Percentiles rank a stretch among this genome's conserved stretches.
phyloP scores from a whole-genome alignment of 495 filamentous ascomycete species.

The Aspergillus mulundensis region DNA sequence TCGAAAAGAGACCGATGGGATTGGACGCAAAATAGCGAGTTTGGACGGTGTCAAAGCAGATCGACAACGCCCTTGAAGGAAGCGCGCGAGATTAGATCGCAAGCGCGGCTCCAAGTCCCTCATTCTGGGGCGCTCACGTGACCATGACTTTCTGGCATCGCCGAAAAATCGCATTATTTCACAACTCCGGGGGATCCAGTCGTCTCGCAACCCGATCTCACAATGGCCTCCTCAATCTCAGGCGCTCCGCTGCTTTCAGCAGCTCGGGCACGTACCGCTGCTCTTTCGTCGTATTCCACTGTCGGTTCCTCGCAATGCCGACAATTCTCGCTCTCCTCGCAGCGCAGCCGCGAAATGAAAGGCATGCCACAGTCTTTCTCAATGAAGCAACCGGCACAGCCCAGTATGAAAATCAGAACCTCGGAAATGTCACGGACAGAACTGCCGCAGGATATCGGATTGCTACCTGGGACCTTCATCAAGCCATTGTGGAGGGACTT shows the following conservation, averaged over 20 bases:
- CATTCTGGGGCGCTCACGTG: slow-evolving; percentile 13
- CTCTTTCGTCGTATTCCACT: slow-evolving; percentile 13
- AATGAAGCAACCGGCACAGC: slow-evolving; percentile 29
- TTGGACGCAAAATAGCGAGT: not conserved
- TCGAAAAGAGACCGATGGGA: not conserved
- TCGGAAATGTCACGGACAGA: slow-evolving; percentile 23
- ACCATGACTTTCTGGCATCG: slow-evolving; percentile 9
- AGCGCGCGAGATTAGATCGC: not conserved
- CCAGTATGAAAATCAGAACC: slow-evolving; percentile 36
- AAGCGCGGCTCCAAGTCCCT: not conserved
- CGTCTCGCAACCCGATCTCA: slow-evolving; percentile 7
- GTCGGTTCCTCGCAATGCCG: slow-evolving; percentile 28
- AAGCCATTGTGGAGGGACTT: slow-evolving; percentile 53
- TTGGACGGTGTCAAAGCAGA: not conserved
- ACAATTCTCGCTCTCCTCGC: slow-evolving; percentile 32
- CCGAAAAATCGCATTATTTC: slow-evolving; percentile 7
- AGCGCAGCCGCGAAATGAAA: slow-evolving; percentile 23
- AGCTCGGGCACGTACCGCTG: slow-evolving; percentile 12
- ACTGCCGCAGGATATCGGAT: slow-evolving; percentile 49
- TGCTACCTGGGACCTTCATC: slow-evolving; percentile 56
- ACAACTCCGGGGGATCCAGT: not conserved
- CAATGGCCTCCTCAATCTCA: slow-evolving; percentile 38
- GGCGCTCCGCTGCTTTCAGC: slow-evolving; percentile 21
- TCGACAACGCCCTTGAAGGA: slow-evolving; percentile 7
- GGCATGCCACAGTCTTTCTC: slow-evolving; percentile 23